Evolutionary conservation across 495 filamentous ascomycete species (phyloP), one percentile per base, ranked within the genome.

Genomic region (Penicillium antarcticum): DNA sequence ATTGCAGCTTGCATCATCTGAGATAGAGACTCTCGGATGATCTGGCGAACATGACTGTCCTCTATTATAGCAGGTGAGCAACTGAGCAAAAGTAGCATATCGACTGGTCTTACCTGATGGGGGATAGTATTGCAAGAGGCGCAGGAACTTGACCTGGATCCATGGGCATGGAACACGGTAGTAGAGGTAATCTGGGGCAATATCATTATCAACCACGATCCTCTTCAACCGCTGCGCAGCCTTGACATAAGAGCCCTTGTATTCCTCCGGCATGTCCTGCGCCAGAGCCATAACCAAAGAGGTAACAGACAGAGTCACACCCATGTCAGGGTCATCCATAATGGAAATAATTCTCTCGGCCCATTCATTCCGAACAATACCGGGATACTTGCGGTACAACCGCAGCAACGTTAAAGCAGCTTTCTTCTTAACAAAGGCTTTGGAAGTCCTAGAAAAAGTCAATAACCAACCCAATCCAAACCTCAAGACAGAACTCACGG

Each of bases 341-440:
- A 99, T 76, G 2, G 92, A 92, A 65, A 99, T 96, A 60, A 99
- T 97, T 38, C 95, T 78, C 67, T 97, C 95, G 0, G 91, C 87
- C 94, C 95, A 99, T 76, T 97, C 90, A 39, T 87, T 88, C 65
- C 96, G 89, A 10, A 99, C 88, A 58, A 97, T 97, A 46, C 79
- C 84, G 0, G 91, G 88, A 59, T 92, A 86, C 74, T 97, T 99
- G 48, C 95, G 87, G 72, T 96, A 99, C 12, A 99, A 72, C 39
- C 95, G 87, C 21, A 99, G 84, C n/a, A 99, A 76, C 2, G 95
- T 99, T 21, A 99, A 77, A 4, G 95, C 95, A 5, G 95, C 92
- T 77, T 99, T 99, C 78, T 99, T 99, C 76, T 97, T 99, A 24
- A 99, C 95, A 48, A 99, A 99, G 1, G 94, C 80, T 70, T 97